phyloP scores from a whole-genome alignment of 257 asterid species.

The Verbascum thapsus region DNA sequence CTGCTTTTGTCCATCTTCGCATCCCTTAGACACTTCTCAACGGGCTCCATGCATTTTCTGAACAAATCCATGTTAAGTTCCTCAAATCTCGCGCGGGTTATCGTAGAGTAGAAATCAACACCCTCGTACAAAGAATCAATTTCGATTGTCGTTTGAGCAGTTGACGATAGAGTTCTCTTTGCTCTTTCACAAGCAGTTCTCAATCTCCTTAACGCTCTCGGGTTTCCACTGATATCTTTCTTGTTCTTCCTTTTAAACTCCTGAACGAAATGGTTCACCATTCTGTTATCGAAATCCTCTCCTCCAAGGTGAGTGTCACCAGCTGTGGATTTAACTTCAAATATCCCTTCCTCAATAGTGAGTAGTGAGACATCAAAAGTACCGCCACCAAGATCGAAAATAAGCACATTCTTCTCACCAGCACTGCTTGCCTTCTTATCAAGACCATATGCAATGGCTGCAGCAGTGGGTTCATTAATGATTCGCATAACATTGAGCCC shows the following conservation, averaged over 20 bases:
- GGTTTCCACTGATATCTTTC: conserved; percentile 44
- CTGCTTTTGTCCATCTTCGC: conserved; percentile 39
- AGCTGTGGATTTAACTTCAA: conserved; percentile 43
- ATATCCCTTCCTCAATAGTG: conserved; percentile 46
- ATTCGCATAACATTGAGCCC: conserved; percentile 45
- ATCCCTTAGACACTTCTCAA: conserved; percentile 46
- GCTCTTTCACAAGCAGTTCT: conserved; percentile 48
- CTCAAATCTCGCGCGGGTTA: conserved; percentile 43
- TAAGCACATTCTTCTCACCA: conserved; percentile 44
- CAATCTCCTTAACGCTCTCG: conserved; percentile 40
- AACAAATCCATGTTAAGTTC: conserved; percentile 44
- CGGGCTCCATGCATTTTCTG: conserved; percentile 46
- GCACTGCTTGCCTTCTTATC: conserved; percentile 35
- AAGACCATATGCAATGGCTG: conserved; percentile 45
- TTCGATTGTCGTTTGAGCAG: conserved; percentile 44
- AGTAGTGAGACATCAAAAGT: conserved; percentile 42
- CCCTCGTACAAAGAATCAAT: conserved; percentile 46
- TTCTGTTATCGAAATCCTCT: conserved; percentile 43
- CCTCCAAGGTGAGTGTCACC: conserved; percentile 50
- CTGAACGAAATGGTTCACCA: conserved; percentile 48
- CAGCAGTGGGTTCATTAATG: conserved; percentile 47
- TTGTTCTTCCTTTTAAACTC: conserved; percentile 45
- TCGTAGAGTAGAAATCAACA: conserved; percentile 36
- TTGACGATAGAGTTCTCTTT: conserved; percentile 42
- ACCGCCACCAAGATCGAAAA: conserved; percentile 46